phyloP scores from a whole-genome alignment of 1,284 basidiomycete genomes.

The Ceratobasidium sp. region DNA sequence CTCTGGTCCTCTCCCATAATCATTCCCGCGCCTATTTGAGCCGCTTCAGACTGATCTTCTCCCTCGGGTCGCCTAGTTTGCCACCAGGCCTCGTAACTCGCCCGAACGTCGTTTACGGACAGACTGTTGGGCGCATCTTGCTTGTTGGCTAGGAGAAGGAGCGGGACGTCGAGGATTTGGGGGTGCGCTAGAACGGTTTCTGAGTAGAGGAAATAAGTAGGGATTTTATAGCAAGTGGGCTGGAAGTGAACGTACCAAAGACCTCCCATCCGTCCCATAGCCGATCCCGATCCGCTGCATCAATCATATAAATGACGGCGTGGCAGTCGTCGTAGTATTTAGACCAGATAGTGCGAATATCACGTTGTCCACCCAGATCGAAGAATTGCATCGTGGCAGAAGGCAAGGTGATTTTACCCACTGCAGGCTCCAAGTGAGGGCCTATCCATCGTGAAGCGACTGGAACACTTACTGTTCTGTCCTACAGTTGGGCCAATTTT shows the following conservation, averaged over 20 bases:
- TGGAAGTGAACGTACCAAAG: constrained; percentile 75
- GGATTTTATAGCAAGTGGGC: not conserved
- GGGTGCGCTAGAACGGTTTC: constrained; percentile 87
- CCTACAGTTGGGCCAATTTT: constrained; percentile 95
- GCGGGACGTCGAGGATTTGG: constrained; percentile 87
- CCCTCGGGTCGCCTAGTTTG: constrained; percentile 61
- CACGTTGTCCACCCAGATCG: constrained; percentile 92
- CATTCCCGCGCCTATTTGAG: constrained; percentile 58
- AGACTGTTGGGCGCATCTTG: constrained; percentile 85
- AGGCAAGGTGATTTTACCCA: constrained; percentile 90
- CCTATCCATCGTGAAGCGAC: not conserved
- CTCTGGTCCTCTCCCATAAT: constrained; percentile 44
- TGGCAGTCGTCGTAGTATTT: constrained; percentile 95
- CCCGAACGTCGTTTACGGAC: constrained; percentile 88
- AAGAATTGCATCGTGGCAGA: constrained; percentile 95
- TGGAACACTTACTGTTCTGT: constrained; percentile 81
- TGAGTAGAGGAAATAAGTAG: not conserved
- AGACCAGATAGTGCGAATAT: constrained; percentile 92
- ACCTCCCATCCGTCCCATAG: constrained; percentile 94
- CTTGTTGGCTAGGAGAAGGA: constrained; percentile 92
- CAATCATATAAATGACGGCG: constrained; percentile 91
- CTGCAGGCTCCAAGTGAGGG: constrained; percentile 60
- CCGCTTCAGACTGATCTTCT: constrained; percentile 61
- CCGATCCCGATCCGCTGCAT: constrained; percentile 87
- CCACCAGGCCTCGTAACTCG: constrained; percentile 91